A percentile compares a stretch with the other conserved stretches of the same genome.
These are phyloP conservation scores for Trichoderma hamatum DNA, from an alignment of 2,329 filamentous ascomycete genomes.

Conservation along the genomic window DNA sequence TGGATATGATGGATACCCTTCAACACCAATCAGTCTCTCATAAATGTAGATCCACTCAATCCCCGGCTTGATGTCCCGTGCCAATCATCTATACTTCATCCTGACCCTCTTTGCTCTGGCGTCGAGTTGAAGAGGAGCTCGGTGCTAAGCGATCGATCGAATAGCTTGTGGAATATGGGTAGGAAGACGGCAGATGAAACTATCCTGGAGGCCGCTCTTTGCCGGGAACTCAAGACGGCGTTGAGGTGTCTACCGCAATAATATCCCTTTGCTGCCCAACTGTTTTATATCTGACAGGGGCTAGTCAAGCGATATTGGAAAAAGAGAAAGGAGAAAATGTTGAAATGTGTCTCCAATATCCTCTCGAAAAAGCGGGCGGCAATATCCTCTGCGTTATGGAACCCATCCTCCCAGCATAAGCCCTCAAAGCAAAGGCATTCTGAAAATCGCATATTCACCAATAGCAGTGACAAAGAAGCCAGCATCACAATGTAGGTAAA, in stretches of 20 bases:
- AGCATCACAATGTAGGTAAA: not conserved
- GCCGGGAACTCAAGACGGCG: not conserved
- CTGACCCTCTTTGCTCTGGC: not conserved
- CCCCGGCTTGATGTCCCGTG: not conserved
- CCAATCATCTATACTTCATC: not conserved
- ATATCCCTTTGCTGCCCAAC: not conserved
- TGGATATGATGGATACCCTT: not conserved
- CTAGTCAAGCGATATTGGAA: not conserved
- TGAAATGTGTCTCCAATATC: not conserved
- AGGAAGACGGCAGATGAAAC: not conserved
- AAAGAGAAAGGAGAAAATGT: not conserved
- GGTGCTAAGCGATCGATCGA: not conserved
- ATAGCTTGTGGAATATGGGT: not conserved
- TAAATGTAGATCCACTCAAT: not conserved
- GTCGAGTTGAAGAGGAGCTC: not conserved
- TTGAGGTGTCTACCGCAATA: not conserved
- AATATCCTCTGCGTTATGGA: not conserved
- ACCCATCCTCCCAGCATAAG: not conserved
- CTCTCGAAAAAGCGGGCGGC: not conserved
- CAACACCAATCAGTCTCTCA: not conserved
- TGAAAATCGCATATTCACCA: not conserved
- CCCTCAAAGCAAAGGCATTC: not conserved
- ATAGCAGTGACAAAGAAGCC: not conserved
- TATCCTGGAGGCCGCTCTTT: not conserved
- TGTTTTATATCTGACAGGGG: not conserved